Conservation (phyloP, 805 yeast genomes). For the Yamadazyma kitorensis region DNA sequence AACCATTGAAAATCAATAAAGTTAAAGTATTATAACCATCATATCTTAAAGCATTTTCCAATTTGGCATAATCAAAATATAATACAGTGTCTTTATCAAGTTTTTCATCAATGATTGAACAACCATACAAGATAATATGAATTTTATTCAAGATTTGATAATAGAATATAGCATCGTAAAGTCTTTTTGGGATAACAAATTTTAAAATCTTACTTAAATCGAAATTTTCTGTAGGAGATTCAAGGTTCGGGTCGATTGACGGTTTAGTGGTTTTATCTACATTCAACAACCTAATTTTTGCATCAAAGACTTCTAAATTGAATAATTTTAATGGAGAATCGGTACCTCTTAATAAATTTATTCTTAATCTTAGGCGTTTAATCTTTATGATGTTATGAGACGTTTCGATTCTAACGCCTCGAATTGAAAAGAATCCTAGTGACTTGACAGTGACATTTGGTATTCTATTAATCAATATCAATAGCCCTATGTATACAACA, state of each 20-base stretch:
- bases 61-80: constrained; percentile 20
- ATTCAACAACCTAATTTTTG: constrained; percentile 4
- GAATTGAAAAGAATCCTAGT: constrained; percentile 29
- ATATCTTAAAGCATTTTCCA: constrained; percentile 17
- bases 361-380: constrained; percentile 17
- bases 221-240: background rate
- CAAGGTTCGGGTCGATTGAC: background rate
- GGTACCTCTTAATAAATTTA: constrained; percentile 20
- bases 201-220: constrained; percentile 10
- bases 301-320: constrained; percentile 24
- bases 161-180: constrained; percentile 18
- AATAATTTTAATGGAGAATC: constrained; percentile 26
- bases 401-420: constrained; percentile 21
- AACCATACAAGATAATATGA: constrained; percentile 20
- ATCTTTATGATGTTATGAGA: constrained; percentile 15
- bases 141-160: constrained; percentile 22
- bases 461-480: constrained; percentile 21
- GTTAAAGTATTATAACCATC: constrained; percentile 16
- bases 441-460: constrained; percentile 26
- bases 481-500: constrained; percentile 15
- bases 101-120: constrained; percentile 10
- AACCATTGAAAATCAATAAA: constrained; percentile 21
- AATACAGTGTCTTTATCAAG: constrained; percentile 12
- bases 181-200: constrained; percentile 16
- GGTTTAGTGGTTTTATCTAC: background rate